These are phyloP conservation scores for Podospora comata DNA, from an alignment of 495 filamentous ascomycete species.

Conservation along the genomic window DNA sequence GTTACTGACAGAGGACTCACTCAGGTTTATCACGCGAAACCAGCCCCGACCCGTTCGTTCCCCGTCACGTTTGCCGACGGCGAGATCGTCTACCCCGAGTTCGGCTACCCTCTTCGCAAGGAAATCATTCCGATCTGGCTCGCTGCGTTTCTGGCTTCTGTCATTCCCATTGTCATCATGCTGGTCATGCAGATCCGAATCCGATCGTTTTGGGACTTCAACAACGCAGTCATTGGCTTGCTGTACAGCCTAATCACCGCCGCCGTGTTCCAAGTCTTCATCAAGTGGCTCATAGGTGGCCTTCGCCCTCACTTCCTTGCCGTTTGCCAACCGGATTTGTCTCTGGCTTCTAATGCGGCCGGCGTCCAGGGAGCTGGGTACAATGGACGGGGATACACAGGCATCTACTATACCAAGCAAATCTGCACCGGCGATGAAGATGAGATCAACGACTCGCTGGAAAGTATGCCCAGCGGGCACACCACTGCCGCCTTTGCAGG, in stretches of 20 bases:
- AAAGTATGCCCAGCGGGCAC: slow-evolving; percentile 50
- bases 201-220: slow-evolving; percentile 64
- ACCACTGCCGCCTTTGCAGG: slow-evolving; percentile 56
- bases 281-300: slow-evolving; percentile 20
- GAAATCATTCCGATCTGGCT: slow-evolving; percentile 62
- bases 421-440: slow-evolving; percentile 50
- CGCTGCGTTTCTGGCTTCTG: slow-evolving; percentile 52
- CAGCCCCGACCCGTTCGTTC: slow-evolving; percentile 46
- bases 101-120: slow-evolving; percentile 59
- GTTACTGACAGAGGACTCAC: not conserved
- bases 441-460: slow-evolving; percentile 54
- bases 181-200: slow-evolving; percentile 57
- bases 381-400: slow-evolving; percentile 40
- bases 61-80: slow-evolving; percentile 45
- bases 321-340: slow-evolving; percentile 55
- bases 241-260: slow-evolving; percentile 58
- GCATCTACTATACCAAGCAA: slow-evolving; percentile 49
- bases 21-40: slow-evolving; percentile 53
- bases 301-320: slow-evolving; percentile 55
- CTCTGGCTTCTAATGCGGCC: slow-evolving; percentile 25
- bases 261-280: slow-evolving; percentile 54
- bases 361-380: slow-evolving; percentile 45
- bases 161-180: slow-evolving; percentile 59
- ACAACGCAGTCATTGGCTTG: slow-evolving; percentile 60
- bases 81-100: slow-evolving; percentile 57